phyloP scores from a whole-genome alignment of 768 basidiomycete species.

The Cystobasidium ongulense region DNA sequence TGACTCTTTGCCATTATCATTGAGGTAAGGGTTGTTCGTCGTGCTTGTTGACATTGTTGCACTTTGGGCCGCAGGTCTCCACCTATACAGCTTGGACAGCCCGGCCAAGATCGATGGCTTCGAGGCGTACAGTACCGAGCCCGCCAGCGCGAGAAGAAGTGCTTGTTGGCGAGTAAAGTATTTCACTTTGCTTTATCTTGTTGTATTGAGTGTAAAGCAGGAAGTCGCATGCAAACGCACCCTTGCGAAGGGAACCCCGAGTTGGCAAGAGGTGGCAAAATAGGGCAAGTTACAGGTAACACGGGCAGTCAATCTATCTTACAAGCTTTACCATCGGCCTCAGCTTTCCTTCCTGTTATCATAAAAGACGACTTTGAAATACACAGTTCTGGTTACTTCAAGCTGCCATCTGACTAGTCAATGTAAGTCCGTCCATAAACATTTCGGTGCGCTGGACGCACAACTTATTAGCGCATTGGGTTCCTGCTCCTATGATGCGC shows the following conservation, averaged over 20 bases:
- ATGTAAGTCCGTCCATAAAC: not conserved
- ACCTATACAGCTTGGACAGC: not conserved
- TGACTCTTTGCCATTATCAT: conserved; percentile 11
- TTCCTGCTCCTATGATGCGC: not conserved
- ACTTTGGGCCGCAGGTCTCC: not conserved
- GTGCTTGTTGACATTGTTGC: not conserved
- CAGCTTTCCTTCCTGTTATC: no score
- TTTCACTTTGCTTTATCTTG: not conserved
- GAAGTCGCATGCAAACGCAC: not conserved
- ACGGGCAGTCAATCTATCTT: no score
- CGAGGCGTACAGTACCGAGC: not conserved
- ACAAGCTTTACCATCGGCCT: no score
- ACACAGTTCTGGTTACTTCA: not conserved
- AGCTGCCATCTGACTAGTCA: not conserved
- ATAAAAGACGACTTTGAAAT: no score
- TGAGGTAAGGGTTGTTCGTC: not conserved
- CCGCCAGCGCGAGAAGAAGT: not conserved
- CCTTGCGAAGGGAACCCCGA: not conserved
- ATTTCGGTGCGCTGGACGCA: not conserved
- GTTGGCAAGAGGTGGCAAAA: no score
- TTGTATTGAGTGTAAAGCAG: not conserved
- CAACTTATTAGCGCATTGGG: no score
- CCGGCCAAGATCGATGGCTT: not conserved
- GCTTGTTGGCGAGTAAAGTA: not conserved
- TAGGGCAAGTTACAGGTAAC: no score